A percentile compares a stretch with the other conserved stretches of the same genome.
These are phyloP conservation scores for Rhizopogon sp. DNA, from an alignment of 768 basidiomycete genomes.

Conservation along the genomic window DNA sequence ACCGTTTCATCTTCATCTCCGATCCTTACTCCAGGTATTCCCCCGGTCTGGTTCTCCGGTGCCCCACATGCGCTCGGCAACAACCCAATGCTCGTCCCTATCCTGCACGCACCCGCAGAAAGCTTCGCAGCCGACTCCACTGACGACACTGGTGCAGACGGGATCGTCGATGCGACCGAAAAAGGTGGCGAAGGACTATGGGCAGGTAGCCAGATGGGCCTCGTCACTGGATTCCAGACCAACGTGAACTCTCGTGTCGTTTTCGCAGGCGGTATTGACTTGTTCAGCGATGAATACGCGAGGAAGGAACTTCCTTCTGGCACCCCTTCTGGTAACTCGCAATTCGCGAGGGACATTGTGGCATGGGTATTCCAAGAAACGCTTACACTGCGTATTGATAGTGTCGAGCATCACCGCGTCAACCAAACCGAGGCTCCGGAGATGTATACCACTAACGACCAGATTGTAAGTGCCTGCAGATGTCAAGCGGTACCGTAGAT, in stretches of 20 bases:
- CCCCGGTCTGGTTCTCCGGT: conserved; percentile 77
- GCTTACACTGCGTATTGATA: conserved; percentile 74
- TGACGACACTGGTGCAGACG: conserved; percentile 51
- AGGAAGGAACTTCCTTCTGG: conserved; percentile 58
- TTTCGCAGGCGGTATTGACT: conserved; percentile 75
- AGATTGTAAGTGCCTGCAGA: conserved; percentile 53
- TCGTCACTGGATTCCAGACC: conserved; percentile 91
- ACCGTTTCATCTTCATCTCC: conserved; percentile 33
- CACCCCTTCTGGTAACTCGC: conserved; percentile 65
- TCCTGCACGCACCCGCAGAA: conserved; percentile 72
- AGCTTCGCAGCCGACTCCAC: conserved; percentile 72
- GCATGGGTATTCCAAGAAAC: conserved; percentile 92
- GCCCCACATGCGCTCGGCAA: conserved; percentile 57
- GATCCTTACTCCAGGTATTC: conserved; percentile 41
- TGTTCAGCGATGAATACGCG: conserved; percentile 75
- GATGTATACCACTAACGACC: conserved; percentile 82
- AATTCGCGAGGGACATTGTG: conserved; percentile 69
- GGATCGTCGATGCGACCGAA: conserved; percentile 65
- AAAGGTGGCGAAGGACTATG: conserved; percentile 76
- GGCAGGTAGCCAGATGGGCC: conserved; percentile 70
- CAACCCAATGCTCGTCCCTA: conserved; percentile 78
- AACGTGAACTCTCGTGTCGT: conserved; percentile 68
- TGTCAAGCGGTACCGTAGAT: background rate
- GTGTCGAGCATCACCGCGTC: conserved; percentile 64
- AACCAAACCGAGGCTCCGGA: conserved; percentile 59